These are phyloP conservation scores for Pontederia crassipes DNA, from an alignment of 176 grass and related monocot genomes.

Conservation along the genomic window DNA sequence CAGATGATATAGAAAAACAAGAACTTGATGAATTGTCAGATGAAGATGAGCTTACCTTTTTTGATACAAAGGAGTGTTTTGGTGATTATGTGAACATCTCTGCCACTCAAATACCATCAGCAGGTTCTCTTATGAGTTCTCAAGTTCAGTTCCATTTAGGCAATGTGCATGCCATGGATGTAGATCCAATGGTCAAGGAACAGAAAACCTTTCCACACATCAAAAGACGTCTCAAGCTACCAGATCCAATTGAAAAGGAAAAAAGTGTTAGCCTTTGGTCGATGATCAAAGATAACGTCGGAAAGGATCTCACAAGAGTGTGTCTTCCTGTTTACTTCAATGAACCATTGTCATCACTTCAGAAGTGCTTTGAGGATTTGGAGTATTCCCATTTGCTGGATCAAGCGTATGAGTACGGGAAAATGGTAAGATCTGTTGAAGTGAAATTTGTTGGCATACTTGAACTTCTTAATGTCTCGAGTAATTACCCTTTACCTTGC, in stretches of 20 bases:
- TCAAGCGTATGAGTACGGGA: constrained; percentile 43
- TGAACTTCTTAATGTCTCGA: too few relatives aligned
- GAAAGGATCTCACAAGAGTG: constrained; percentile 85
- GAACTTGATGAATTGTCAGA: constrained; percentile 56
- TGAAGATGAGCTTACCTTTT: constrained; percentile 64
- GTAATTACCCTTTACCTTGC: too few relatives aligned
- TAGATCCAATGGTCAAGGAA: neutral
- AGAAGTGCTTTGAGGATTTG: constrained; percentile 92
- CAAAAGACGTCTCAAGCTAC: constrained; percentile 50
- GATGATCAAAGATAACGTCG: constrained; percentile 86
- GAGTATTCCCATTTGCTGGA: constrained; percentile 86
- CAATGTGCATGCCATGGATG: neutral
- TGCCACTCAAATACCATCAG: constrained; percentile 27
- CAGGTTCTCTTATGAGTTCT: neutral
- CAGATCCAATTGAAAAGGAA: constrained; percentile 75
- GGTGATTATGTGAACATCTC: constrained; percentile 32
- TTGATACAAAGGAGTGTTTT: constrained; percentile 77
- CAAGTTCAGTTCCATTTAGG: neutral
- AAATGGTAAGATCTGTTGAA: constrained; percentile 19
- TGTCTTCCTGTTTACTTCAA: constrained; percentile 95
- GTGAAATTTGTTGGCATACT: neutral
- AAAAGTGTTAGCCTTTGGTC: constrained; percentile 86
- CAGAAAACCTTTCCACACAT: constrained; percentile 6
- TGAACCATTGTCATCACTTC: constrained; percentile 70
- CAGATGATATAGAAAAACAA: constrained; percentile 78